A percentile compares a stretch with the other conserved stretches of the same genome.
These are phyloP conservation scores for Leucogyrophana mollusca DNA, from an alignment of 768 basidiomycete genomes.

Conservation along the genomic window DNA sequence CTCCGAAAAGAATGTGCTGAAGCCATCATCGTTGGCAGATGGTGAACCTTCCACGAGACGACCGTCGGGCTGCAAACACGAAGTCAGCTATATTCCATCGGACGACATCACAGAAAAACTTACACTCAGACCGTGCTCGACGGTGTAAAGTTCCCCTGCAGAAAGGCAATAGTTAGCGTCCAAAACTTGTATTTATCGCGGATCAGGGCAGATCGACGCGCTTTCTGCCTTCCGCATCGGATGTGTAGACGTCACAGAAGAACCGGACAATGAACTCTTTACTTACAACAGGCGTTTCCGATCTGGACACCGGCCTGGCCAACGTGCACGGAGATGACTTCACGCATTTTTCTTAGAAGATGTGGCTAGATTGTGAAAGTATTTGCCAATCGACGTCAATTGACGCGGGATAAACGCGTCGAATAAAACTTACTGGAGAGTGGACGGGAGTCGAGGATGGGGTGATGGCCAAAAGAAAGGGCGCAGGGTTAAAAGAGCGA, in stretches of 20 bases:
- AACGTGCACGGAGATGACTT: constrained; percentile 98
- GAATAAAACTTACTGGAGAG: constrained; percentile 22
- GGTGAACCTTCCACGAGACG: constrained; percentile 80
- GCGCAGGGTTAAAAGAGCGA: constrained; percentile 40
- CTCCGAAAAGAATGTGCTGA: constrained; percentile 99
- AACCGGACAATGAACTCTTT: constrained; percentile 2
- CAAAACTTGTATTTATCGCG: neutral
- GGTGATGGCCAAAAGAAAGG: constrained; percentile 28
- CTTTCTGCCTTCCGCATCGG: constrained; percentile 12
- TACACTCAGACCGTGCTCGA: constrained; percentile 97
- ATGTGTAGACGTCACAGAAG: neutral
- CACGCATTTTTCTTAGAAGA: constrained; percentile 61
- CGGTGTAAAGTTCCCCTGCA: constrained; percentile 96
- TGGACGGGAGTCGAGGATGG: constrained; percentile 24
- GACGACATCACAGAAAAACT: constrained; percentile 30
- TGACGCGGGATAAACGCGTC: constrained; percentile 30
- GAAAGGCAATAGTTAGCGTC: constrained; percentile 19
- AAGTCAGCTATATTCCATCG: constrained; percentile 18
- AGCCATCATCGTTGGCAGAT: constrained; percentile 81
- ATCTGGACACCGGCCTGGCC: constrained; percentile 98
- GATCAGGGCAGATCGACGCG: neutral
- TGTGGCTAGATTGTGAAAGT: constrained; percentile 8
- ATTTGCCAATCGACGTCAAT: constrained; percentile 1
- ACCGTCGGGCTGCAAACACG: constrained; percentile 79
- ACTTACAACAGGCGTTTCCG: constrained; percentile 98